Conservation (phyloP, 768 basidiomycete species). For the Trichaptum fuscoviolaceum region DNA sequence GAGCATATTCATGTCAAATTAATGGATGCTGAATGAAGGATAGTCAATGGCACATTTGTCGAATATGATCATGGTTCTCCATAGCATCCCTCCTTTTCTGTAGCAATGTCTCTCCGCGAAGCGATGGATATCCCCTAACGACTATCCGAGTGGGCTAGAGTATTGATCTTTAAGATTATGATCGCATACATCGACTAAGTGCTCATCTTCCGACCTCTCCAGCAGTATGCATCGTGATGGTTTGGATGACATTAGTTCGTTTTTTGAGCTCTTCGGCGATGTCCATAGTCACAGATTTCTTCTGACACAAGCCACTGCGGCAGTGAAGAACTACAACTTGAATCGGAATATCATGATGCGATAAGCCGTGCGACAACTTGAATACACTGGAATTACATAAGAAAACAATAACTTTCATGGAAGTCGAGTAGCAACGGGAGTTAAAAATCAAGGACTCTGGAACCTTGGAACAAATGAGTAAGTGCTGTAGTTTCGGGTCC, state of each 20-base stretch:
- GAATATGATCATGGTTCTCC: constrained; percentile 23
- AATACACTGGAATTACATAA: no score
- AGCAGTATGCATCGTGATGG: not conserved
- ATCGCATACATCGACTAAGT: not conserved
- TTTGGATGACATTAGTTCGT: not conserved
- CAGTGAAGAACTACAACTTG: no score
- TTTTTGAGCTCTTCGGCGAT: not conserved
- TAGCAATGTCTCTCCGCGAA: constrained; percentile 29
- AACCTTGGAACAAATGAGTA: no score
- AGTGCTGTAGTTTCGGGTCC: no score
- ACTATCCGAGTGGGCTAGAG: constrained; percentile 34
- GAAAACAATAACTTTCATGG: no score
- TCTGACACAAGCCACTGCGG: no score
- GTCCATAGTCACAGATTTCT: not conserved
- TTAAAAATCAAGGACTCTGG: no score
- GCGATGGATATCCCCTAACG: constrained; percentile 27
- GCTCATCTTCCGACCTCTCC: not conserved
- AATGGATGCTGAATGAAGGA: not conserved
- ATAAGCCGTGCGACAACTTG: no score
- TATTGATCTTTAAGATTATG: not conserved
- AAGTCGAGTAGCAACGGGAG: no score
- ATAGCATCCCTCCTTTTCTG: constrained; percentile 29
- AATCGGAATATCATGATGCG: no score
- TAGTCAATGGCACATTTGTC: constrained; percentile 9
- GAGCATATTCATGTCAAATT: not conserved